These are phyloP conservation scores for Populus pruinosa DNA, from an alignment of 345 rosid species.

Conservation along the genomic window DNA sequence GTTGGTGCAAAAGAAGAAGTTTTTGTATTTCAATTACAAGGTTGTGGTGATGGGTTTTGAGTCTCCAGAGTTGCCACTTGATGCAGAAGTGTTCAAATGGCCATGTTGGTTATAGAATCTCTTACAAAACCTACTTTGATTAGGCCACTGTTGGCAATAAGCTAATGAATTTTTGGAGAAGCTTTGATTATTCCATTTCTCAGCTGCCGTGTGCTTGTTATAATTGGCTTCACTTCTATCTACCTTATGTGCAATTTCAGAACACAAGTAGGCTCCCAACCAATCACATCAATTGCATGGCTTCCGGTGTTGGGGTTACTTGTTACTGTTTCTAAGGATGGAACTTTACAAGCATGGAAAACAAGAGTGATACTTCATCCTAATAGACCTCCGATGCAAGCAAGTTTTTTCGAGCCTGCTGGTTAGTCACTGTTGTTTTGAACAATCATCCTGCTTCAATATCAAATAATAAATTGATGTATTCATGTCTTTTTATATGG, in stretches of 20 bases:
- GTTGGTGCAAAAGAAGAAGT: neutral
- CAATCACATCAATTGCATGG: conserved; percentile 89
- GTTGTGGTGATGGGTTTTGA: neutral
- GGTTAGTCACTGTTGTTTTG: conserved; percentile 36
- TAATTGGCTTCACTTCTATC: neutral
- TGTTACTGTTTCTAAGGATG: conserved; percentile 87
- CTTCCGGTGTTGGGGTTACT: conserved; percentile 73
- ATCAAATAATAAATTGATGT: neutral
- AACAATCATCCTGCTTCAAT: neutral
- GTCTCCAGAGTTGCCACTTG: neutral
- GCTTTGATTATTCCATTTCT: neutral
- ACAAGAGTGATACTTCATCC: conserved; percentile 74
- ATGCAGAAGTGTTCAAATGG: neutral
- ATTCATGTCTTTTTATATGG: neutral
- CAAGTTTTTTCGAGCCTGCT: conserved; percentile 90
- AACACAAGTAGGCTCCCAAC: conserved; percentile 90
- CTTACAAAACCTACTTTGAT: neutral
- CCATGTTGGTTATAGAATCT: neutral
- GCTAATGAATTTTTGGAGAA: neutral
- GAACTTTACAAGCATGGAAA: conserved; percentile 92
- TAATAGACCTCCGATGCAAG: conserved; percentile 85
- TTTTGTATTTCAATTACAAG: neutral
- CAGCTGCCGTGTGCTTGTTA: neutral
- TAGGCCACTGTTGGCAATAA: neutral
- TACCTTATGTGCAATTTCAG: conserved; percentile 32